A percentile compares a stretch with the other conserved stretches of the same genome.
Evolutionary conservation across 106 monocot species (phyloP).

Genomic region (Agapanthus africanus): DNA sequence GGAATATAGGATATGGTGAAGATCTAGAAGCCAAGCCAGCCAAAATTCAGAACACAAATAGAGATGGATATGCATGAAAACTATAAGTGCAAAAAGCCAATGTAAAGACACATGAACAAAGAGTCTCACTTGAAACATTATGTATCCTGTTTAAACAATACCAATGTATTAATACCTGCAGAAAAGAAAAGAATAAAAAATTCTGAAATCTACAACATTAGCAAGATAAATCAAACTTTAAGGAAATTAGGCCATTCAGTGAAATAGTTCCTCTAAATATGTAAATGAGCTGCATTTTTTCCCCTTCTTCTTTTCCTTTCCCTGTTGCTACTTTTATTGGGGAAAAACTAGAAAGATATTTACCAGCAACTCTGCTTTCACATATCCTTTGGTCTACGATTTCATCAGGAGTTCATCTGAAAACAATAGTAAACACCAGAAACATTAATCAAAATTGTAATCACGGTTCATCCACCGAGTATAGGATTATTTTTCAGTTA

Average conservation of each 20-base stretch:
- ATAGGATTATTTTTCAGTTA: constrained; percentile 5
- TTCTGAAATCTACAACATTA: background rate
- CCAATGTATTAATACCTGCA: background rate
- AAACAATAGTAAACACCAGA: constrained; percentile 4
- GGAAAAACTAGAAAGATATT: constrained; percentile 82
- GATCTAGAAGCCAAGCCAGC: background rate
- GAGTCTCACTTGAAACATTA: background rate
- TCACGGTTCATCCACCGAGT: background rate
- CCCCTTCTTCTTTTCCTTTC: too few relatives aligned
- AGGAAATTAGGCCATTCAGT: background rate
- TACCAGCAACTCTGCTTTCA: constrained; percentile 89
- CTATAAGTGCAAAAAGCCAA: too few relatives aligned
- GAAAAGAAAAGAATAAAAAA: background rate
- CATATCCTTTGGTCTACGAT: constrained; percentile 90
- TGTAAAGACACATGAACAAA: background rate
- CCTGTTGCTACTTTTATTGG: too few relatives aligned
- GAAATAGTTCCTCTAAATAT: background rate
- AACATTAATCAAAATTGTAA: background rate
- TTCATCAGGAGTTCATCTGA: constrained; percentile 95
- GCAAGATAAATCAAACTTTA: background rate
- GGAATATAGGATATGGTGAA: too few relatives aligned
- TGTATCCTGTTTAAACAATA: background rate
- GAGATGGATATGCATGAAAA: background rate
- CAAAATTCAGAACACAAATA: background rate
- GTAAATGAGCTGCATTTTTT: too few relatives aligned